These are phyloP conservation scores for Erigeron canadensis DNA, from an alignment of 129 eudicot genomes.

Conservation along the genomic window DNA sequence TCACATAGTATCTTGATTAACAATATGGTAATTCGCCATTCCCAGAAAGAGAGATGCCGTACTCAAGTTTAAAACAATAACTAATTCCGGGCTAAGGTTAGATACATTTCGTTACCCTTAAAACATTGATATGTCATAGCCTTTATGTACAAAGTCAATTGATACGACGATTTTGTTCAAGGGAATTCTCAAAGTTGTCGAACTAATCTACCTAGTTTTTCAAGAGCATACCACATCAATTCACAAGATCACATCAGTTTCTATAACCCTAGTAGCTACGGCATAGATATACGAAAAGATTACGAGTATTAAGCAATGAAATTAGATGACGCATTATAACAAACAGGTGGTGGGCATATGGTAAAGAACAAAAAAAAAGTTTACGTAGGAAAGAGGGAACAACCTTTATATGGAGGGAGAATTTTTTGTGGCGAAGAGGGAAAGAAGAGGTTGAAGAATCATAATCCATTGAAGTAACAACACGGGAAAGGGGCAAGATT, in stretches of 20 bases:
- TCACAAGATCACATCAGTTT: too few species aligned
- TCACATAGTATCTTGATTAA: neutral
- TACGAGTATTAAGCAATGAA: neutral
- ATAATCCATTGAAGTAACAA: slow-evolving; percentile 15
- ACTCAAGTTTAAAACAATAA: too few species aligned
- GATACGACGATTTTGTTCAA: too few species aligned
- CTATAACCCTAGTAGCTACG: neutral
- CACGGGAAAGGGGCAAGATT: neutral
- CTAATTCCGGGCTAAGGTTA: too few species aligned
- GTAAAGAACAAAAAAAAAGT: neutral
- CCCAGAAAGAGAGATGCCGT: neutral
- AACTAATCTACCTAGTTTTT: too few species aligned
- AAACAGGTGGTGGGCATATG: slow-evolving; percentile 37
- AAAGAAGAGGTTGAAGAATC: slow-evolving; percentile 46
- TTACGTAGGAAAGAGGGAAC: neutral
- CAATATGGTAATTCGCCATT: neutral
- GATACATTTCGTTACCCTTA: too few species aligned
- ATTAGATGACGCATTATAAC: slow-evolving; percentile 21
- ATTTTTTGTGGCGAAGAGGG: slow-evolving; percentile 54
- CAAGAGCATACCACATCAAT: neutral
- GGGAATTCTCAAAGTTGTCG: too few species aligned
- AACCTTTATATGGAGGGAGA: slow-evolving; percentile 46
- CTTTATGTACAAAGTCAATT: too few species aligned
- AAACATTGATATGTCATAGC: too few species aligned
- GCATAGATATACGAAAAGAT: neutral